Base-by-base conservation (phyloP, 768 basidiomycete species). In the Pholiota molesta region DNA sequence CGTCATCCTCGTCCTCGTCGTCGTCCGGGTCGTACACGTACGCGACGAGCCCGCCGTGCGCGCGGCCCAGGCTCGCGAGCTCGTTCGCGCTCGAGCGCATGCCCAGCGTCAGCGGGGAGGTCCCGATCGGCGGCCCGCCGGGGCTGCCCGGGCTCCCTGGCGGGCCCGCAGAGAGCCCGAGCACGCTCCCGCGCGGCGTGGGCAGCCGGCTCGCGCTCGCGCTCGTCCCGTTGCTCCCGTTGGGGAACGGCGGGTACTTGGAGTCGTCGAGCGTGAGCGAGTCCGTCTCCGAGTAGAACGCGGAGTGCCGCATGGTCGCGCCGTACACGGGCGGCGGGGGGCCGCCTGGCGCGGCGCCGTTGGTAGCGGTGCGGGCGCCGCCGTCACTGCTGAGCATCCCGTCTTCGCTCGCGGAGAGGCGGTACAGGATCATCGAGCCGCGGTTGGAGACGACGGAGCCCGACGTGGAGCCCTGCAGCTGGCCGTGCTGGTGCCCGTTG, bases 21-120 rank as follows among this genome's bases (percentile, higher is more conserved):
- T 67, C 58, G 17, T 61, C 66, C 8, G 88, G 89, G 67, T 91
- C 87, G 66, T 86, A 89, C 8, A 81, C 86, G 66, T 89, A 91
- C 5, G 89, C 82, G 1, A 90, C 73, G 49, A 91, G 74, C 23
- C 76, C 76, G 4, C 74, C 71, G 33, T 70, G 71, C 31, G 57
- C 51, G 58, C n/a, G 40, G 14, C 69, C 64, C 5, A 63, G 47
- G 29, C 55, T 52, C 10, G 63, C 55, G 10, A 65, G 39, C 45
- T 59, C 66, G 26, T 49, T 62, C 14, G 47, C 17, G 1, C 52
- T 47, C n/a, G 31, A 40, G 29, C 55, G 65, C 35, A 55, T 57
- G 13, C 62, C 60, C 6, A 62, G 62, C 9, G 59, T 64, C 2
- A 53, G 59, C 37, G 59, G 54, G 3, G 35, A 37, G 3, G 35